A percentile compares a stretch with the other conserved stretches of the same genome.
Conservation (phyloP, 257 asterid species). For the Knoxia roxburghii region DNA sequence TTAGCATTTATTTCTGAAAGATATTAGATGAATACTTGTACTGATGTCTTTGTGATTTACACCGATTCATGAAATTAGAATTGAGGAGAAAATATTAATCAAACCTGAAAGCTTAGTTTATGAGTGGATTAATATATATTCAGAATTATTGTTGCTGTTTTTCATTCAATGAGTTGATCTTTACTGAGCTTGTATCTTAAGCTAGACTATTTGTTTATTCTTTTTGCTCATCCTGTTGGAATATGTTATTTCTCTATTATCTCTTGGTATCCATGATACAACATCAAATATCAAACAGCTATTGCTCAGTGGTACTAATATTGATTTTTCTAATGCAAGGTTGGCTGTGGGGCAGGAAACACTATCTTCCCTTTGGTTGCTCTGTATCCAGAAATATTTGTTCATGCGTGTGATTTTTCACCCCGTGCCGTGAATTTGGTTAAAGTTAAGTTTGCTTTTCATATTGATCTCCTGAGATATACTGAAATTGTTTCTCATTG, state of each 20-base stretch:
- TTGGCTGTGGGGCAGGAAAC: conserved; percentile 98
- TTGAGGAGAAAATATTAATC: background rate
- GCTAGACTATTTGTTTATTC: background rate
- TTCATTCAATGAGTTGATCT: background rate
- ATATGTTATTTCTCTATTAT: background rate
- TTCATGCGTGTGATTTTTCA: conserved; percentile 96
- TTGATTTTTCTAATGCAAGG: conserved; percentile 40
- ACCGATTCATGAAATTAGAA: background rate
- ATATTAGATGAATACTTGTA: background rate
- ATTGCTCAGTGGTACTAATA: conserved; percentile 9
- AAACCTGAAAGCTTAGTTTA: background rate
- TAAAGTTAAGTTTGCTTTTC: conserved; percentile 46
- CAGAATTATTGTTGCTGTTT: background rate
- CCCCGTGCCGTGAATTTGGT: conserved; percentile 88
- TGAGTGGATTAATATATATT: background rate
- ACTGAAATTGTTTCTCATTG: background rate
- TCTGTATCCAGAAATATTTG: conserved; percentile 54
- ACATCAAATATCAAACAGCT: conserved; percentile 7
- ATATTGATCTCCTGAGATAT: conserved; percentile 4
- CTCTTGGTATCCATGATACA: conserved; percentile 2
- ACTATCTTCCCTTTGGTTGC: conserved; percentile 84
- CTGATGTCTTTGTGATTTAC: background rate
- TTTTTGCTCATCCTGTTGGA: background rate
- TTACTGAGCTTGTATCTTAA: background rate
- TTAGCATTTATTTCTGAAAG: background rate